phyloP scores from a whole-genome alignment of 306 rosid genomes.

The Morella rubra region DNA sequence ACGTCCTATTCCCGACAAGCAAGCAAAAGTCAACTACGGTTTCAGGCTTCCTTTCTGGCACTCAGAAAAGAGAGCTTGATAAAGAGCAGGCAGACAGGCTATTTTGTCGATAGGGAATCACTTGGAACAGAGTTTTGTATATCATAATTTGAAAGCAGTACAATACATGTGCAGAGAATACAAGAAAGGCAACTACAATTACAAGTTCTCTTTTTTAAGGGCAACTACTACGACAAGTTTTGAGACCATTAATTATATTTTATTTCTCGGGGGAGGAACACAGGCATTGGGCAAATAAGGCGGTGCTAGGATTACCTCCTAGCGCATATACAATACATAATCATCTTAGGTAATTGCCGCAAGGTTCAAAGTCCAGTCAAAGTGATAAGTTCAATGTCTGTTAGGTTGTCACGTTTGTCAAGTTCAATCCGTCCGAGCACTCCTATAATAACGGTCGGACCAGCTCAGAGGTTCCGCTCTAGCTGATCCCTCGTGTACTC shows the following conservation, averaged over 20 bases:
- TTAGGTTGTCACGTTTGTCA: too few relatives aligned
- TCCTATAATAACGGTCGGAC: too few relatives aligned
- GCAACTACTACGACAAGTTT: constrained; percentile 26
- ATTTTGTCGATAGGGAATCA: constrained; percentile 33
- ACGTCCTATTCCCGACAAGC: constrained; percentile 28
- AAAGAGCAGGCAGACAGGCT: constrained; percentile 23
- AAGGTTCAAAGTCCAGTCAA: constrained; percentile 31
- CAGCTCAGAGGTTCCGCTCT: too few relatives aligned
- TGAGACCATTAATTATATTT: not conserved
- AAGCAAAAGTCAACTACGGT: constrained; percentile 38
- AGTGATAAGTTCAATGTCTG: too few relatives aligned
- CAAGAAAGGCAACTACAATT: constrained; percentile 29
- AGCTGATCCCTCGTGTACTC: too few relatives aligned
- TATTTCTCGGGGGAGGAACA: not conserved
- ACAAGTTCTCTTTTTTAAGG: not conserved
- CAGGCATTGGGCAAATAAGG: not conserved
- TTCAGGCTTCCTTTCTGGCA: constrained; percentile 32
- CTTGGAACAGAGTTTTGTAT: constrained; percentile 14
- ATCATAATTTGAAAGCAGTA: not conserved
- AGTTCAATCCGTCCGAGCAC: too few relatives aligned
- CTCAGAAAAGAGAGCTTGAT: constrained; percentile 31
- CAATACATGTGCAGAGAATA: constrained; percentile 25
- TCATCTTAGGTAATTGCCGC: constrained; percentile 31
- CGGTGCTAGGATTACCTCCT: constrained; percentile 21
- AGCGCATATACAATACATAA: constrained; percentile 10